Evolutionary conservation across 2,329 filamentous ascomycete genomes (phyloP).

Genomic region (Stylonectria norvegica): DNA sequence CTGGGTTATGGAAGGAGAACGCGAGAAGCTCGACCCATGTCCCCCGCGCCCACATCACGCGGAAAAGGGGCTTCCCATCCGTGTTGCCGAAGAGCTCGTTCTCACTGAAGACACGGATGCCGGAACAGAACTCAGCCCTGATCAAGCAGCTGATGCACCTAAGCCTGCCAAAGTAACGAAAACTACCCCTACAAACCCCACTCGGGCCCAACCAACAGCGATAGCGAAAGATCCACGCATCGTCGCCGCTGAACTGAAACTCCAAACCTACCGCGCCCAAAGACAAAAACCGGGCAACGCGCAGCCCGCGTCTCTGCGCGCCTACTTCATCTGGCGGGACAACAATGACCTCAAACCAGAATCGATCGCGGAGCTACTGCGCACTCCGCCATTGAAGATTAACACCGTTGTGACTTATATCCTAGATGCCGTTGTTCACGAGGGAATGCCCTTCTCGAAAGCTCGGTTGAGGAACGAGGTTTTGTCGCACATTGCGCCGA

Average conservation of each 20-base stretch:
- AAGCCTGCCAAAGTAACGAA: not conserved
- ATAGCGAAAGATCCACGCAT: slow-evolving; percentile 35
- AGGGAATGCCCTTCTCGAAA: slow-evolving; percentile 49
- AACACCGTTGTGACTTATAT: slow-evolving; percentile 59
- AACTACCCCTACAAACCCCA: not conserved
- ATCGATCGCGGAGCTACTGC: slow-evolving; percentile 52
- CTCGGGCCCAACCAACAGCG: slow-evolving; percentile 13
- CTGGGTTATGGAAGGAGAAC: slow-evolving; percentile 64
- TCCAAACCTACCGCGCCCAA: slow-evolving; percentile 34
- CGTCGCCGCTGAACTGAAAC: slow-evolving; percentile 40
- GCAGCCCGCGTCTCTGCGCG: slow-evolving; percentile 42
- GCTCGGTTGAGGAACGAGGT: slow-evolving; percentile 45
- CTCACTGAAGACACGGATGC: slow-evolving; percentile 28
- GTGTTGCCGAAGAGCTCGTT: slow-evolving; percentile 42
- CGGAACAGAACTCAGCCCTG: slow-evolving; percentile 15
- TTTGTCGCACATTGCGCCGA: slow-evolving; percentile 32
- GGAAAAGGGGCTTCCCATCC: slow-evolving; percentile 64
- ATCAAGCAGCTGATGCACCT: slow-evolving; percentile 1
- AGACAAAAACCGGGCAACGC: slow-evolving; percentile 23
- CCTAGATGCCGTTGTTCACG: slow-evolving; percentile 49
- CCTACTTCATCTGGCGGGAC: slow-evolving; percentile 63
- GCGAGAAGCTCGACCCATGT: slow-evolving; percentile 61
- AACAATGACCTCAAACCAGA: slow-evolving; percentile 47
- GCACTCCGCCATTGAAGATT: slow-evolving; percentile 56
- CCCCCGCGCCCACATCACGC: slow-evolving; percentile 68